Evolutionary conservation across 2,329 filamentous ascomycete genomes (phyloP).

Genomic region (Trichoderma hamatum): DNA sequence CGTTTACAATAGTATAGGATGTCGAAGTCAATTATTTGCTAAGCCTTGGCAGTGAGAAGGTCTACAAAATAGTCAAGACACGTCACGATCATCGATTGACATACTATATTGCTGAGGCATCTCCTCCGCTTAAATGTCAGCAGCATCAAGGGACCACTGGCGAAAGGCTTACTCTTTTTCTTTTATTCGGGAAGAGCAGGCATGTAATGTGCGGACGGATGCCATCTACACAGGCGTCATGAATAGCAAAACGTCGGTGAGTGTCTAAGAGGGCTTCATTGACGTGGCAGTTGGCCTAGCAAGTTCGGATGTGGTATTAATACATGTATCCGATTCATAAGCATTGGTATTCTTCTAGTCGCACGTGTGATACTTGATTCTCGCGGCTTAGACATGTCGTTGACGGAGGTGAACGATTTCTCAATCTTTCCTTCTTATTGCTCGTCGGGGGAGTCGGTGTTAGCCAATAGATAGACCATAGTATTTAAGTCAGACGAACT

Average conservation of each 20-base stretch:
- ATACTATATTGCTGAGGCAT: slow-evolving; percentile 40
- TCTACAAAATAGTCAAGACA: slow-evolving; percentile 51
- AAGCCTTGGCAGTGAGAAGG: slow-evolving; percentile 38
- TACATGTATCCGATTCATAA: neutral
- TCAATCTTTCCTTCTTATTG: neutral
- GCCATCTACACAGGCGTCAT: slow-evolving; percentile 10
- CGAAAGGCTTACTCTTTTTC: slow-evolving; percentile 54
- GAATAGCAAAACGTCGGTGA: neutral
- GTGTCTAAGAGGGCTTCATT: neutral
- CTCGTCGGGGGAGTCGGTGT: neutral
- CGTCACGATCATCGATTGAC: slow-evolving; percentile 39
- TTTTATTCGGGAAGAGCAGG: slow-evolving; percentile 39
- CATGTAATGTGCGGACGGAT: slow-evolving; percentile 52
- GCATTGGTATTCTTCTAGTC: neutral
- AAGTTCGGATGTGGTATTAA: neutral
- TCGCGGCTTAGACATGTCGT: neutral
- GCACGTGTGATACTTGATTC: neutral
- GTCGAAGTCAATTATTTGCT: slow-evolving; percentile 25
- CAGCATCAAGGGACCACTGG: slow-evolving; percentile 57
- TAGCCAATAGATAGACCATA: neutral
- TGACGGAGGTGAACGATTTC: neutral
- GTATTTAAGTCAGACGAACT: neutral
- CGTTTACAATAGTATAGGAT: slow-evolving; percentile 19
- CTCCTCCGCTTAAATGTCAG: slow-evolving; percentile 42
- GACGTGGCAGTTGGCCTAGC: neutral